A percentile compares a stretch with the other conserved stretches of the same genome.
These are phyloP conservation scores for Vicia villosa DNA, from an alignment of 306 rosid genomes.

Conservation along the genomic window DNA sequence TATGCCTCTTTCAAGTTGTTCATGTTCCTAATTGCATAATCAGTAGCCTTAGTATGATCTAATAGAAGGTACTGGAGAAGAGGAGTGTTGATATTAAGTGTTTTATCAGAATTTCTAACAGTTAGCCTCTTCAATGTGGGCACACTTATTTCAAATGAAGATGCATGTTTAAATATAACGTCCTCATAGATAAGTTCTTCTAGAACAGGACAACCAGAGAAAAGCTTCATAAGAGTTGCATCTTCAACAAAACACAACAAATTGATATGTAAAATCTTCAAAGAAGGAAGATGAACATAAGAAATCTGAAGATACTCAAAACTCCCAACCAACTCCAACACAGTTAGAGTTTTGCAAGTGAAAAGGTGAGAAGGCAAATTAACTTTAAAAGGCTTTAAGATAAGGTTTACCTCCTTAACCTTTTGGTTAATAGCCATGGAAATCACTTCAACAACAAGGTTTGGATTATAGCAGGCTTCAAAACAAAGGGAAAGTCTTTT, in stretches of 20 bases:
- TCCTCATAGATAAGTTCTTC: neutral
- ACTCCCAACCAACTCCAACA: neutral
- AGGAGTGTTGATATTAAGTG: neutral
- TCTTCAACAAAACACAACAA: neutral
- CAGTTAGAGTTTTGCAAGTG: neutral
- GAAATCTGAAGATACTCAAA: neutral
- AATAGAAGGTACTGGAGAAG: neutral
- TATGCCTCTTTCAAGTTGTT: neutral
- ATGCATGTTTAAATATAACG: too few species aligned
- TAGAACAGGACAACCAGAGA: constrained; percentile 12
- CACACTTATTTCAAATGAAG: neutral
- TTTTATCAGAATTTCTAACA: neutral
- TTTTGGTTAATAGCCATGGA: neutral
- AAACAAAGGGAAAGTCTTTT: neutral
- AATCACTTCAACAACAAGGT: neutral
- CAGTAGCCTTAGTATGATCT: neutral
- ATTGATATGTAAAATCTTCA: neutral
- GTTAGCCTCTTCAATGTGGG: constrained; percentile 16
- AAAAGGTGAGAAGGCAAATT: neutral
- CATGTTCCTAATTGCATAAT: neutral
- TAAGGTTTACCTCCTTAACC: neutral
- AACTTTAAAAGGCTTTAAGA: too few species aligned
- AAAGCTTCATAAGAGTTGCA: neutral
- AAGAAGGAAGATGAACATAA: neutral
- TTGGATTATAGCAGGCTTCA: too few species aligned